Base-by-base conservation (phyloP, 106 monocot genomes). In the Dendrobium chrysotoxum region DNA sequence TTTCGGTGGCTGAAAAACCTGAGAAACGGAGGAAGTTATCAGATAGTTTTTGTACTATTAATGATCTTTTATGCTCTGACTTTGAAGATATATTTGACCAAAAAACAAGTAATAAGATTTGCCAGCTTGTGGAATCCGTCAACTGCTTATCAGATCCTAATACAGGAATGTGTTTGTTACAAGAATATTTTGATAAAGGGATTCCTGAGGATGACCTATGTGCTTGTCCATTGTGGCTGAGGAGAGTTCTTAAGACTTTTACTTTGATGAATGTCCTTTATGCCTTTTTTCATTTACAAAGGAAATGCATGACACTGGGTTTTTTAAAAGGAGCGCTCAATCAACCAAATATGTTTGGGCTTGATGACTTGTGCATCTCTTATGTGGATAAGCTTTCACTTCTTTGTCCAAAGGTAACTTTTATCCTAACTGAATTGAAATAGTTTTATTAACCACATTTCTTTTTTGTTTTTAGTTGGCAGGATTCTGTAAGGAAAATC, bases 161-260 rank as follows among this genome's bases (percentile, higher is more conserved):
- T 50, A 82, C 82, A 1, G 77, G 77, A 26, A 47, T 58, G 39
- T 97, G 92, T 79, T 86, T 92, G 42, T 82, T 89, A 68, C 86
- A 81, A 44, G 75, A 80, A 30, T 83, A 83, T 40, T 83, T 68
- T 20, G 68, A 65, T 80, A 74, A 53, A 17, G 64, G 58, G 4
- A 57, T 55, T 53, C n/a, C 11, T 4, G 73, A 15, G 4, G 77
- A 25, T 13, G 79, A 50, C 7, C 45, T 77, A 9, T 94, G 94
- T 75, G 31, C 83, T 5, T 96, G 95, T 45, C 95, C 91, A 28
- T 28, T 68, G 12, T 96, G 95, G 95, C 70, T 96, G 88, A 93
- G 83, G 84, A 91, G 78, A 79, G 70, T 91, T 30, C 17, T 96
- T 70, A 96, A 93, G 84, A 76, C 80, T 65, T 96, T 93, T 81